Conservation (phyloP, 1,284 basidiomycete genomes). For the Cryptococcus sp. region DNA sequence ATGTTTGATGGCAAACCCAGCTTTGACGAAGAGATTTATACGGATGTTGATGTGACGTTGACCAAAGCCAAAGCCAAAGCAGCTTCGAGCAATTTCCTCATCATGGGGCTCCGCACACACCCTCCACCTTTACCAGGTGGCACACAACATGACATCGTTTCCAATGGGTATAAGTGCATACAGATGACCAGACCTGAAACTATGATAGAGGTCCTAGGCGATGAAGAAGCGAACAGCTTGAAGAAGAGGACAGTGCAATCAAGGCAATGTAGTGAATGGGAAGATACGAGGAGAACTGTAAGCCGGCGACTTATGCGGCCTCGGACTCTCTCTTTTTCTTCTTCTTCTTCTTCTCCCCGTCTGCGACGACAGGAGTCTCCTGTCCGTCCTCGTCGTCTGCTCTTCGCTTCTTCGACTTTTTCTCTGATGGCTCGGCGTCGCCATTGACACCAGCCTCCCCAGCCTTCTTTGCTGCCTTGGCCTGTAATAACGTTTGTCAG, state of each 20-base stretch:
- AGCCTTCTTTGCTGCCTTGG: constrained; percentile 41
- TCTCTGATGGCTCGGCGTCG: constrained; percentile 29
- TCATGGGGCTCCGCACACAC: neutral
- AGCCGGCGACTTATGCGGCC: constrained; percentile 3
- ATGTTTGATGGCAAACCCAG: neutral
- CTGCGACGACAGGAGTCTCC: constrained; percentile 20
- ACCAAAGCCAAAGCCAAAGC: neutral
- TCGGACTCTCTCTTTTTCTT: constrained; percentile 66
- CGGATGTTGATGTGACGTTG: neutral
- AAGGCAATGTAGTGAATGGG: neutral
- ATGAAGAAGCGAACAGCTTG: neutral
- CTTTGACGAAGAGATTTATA: too few relatives aligned
- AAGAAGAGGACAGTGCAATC: neutral
- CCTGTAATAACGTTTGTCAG: constrained; percentile 15
- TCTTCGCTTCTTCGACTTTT: constrained; percentile 56
- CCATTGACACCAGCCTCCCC: constrained; percentile 10
- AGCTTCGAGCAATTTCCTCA: constrained; percentile 7
- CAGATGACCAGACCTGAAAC: constrained; percentile 1
- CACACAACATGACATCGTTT: neutral
- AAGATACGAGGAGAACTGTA: neutral
- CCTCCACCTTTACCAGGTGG: neutral
- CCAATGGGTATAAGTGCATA: constrained; percentile 18
- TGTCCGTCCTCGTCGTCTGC: constrained; percentile 44
- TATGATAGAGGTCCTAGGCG: neutral
- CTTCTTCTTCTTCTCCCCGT: constrained; percentile 58